phyloP scores from a whole-genome alignment of 371 early-diverging fungal genomes.

The Rhizopus stolonifer region DNA sequence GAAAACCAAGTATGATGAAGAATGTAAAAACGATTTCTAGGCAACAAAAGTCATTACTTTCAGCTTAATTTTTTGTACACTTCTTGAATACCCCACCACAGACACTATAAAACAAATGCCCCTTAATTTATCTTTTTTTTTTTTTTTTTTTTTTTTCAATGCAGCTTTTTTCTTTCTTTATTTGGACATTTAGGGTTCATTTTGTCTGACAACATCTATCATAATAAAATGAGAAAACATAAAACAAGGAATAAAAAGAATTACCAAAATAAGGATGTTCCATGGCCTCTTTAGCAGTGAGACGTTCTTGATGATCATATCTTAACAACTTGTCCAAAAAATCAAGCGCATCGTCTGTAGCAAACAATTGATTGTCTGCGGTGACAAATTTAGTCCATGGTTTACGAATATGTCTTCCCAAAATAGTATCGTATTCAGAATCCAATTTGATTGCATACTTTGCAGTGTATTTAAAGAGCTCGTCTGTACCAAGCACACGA shows the following conservation, averaged over 20 bases:
- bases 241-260: not conserved
- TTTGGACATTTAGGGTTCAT: not conserved
- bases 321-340: conserved; percentile 92
- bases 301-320: conserved; percentile 97
- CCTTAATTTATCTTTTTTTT: not conserved
- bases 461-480: conserved; percentile 86
- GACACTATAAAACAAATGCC: no score
- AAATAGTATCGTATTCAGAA: conserved; percentile 81
- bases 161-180: not conserved
- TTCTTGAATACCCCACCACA: not conserved
- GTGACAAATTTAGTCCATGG: conserved; percentile 93
- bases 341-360: conserved; percentile 89
- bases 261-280: conserved; percentile 84
- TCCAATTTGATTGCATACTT: conserved; percentile 94
- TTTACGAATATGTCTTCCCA: conserved; percentile 88
- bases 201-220: not conserved
- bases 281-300: conserved; percentile 97
- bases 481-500: conserved; percentile 93
- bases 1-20: conserved; percentile 25
- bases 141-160: not conserved
- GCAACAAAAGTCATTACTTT: no score
- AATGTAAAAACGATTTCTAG: conserved; percentile 2
- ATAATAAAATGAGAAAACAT: no score
- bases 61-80: not conserved
- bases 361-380: conserved; percentile 82